Evolutionary conservation across 306 rosid genomes (phyloP), one percentile per base, ranked within the genome.

Genomic region (Leucaena leucocephala): DNA sequence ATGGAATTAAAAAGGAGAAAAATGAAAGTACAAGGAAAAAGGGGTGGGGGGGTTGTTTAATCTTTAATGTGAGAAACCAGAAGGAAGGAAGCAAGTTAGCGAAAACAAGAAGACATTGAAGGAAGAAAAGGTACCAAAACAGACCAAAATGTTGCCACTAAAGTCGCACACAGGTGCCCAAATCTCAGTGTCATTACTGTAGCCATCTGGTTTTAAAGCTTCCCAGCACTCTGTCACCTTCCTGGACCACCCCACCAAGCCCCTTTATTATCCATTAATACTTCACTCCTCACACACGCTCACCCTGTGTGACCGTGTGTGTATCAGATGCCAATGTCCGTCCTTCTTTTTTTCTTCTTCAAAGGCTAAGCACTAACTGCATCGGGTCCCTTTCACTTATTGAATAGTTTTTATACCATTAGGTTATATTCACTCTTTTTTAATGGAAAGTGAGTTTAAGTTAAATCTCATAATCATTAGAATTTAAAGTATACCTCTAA

Each of bases 111-210:
- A 43, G 65, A 52, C 82, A 82, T 78, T 78, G 64, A 82, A 82
- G 84, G 76, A 59, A 54, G 40, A 27, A 1, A 27, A 27, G 27
- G 27, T 27, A 27, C 27, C 0, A 27, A 45, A 72, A 69, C 55
- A 74, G 50, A 72, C 33, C 52, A 72, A 83, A 83, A 73, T 79
- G 86, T 83, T 83, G 83, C 89, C 81, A 77, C 55, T 80, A 63
- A 77, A 68, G 86, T 74, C 81, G 74, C 78, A 80, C 81, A 80
- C 69, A 80, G 72, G 75, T 76, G 83, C 76, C 69, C 64, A 59
- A 77, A 77, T 74, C 83, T 80, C 83, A 39, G 44, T 73, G 76
- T 63, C 81, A 77, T 82, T 76, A 80, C 85, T 83, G 84, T 66
- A 73, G 27, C 76, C 74, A 76, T 83, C 84, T 86, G 81, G 74